Percentiles rank a stretch among this genome's conserved stretches.
These are phyloP conservation scores for Trypanosoma scelopori DNA, from an alignment of 208 protist species.

Conservation along the genomic window DNA sequence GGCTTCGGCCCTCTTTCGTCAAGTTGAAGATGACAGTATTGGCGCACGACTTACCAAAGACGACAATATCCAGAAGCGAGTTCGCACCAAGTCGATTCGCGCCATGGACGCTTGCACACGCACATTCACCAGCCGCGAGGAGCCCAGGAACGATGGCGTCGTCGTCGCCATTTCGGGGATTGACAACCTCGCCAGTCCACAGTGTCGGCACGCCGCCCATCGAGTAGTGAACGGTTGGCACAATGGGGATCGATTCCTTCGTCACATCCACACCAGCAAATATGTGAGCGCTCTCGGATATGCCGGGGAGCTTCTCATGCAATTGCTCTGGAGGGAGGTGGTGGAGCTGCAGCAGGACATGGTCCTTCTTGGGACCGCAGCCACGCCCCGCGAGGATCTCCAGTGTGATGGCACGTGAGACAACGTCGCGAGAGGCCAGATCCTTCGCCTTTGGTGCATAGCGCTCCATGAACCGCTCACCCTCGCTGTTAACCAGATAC, in stretches of 20 bases:
- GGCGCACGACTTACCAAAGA: slow-evolving; percentile 98
- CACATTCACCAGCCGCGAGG: slow-evolving; percentile 97
- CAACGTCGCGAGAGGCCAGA: slow-evolving; percentile 99
- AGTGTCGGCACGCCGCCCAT: slow-evolving; percentile 96
- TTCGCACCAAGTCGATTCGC: slow-evolving; percentile 99
- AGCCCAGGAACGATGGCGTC: slow-evolving; percentile 96
- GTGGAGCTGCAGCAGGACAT: slow-evolving; percentile 98
- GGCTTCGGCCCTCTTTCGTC: slow-evolving; percentile 88
- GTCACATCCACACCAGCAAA: slow-evolving; percentile 99
- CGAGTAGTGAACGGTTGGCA: slow-evolving; percentile 99
- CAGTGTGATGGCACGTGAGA: slow-evolving; percentile 98
- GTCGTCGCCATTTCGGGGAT: slow-evolving; percentile 83
- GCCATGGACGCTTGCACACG: slow-evolving; percentile 98
- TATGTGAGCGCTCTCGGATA: slow-evolving; percentile 98
- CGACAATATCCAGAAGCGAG: slow-evolving; percentile 99
- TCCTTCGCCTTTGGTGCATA: slow-evolving; percentile 99
- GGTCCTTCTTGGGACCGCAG: slow-evolving; percentile 95
- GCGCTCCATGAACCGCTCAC: slow-evolving; percentile 98
- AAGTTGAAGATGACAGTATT: slow-evolving; percentile 93
- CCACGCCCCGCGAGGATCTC: slow-evolving; percentile 96
- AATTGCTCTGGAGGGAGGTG: slow-evolving; percentile 96
- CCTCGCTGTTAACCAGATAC: slow-evolving; percentile 98
- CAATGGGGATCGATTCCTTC: slow-evolving; percentile 98
- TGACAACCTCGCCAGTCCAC: slow-evolving; percentile 92
- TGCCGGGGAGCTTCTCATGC: slow-evolving; percentile 97